A percentile compares a stretch with the other conserved stretches of the same genome.
phyloP scores from a whole-genome alignment of 768 basidiomycete species.

The Termitomyces sp. region DNA sequence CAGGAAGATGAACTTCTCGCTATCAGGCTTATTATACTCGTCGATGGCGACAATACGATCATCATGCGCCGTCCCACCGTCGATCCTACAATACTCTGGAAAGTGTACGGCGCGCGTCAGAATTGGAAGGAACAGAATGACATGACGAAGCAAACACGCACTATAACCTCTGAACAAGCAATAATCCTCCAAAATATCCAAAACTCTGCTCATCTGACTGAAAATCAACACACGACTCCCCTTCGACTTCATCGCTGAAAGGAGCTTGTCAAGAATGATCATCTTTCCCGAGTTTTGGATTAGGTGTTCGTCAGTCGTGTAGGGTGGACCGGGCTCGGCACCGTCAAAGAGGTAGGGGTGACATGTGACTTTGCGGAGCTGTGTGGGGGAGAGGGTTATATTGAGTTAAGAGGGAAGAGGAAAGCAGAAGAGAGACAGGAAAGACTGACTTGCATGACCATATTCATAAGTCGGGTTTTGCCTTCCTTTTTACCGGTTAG shows the following conservation, averaged over 20 bases:
- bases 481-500: conserved; percentile 97
- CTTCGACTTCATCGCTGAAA: conserved; percentile 82
- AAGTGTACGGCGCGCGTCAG: background rate
- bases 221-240: conserved; percentile 97
- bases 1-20: conserved; percentile 95
- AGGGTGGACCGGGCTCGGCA: conserved; percentile 98
- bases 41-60: conserved; percentile 95
- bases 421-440: background rate
- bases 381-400: background rate
- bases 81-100: conserved; percentile 93
- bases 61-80: conserved; percentile 94
- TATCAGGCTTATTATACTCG: conserved; percentile 93
- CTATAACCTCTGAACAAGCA: conserved; percentile 89
- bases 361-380: conserved; percentile 84
- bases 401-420: background rate
- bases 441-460: conserved; percentile 88
- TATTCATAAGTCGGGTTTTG: conserved; percentile 95
- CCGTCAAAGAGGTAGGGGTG: conserved; percentile 93
- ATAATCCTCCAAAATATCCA: conserved; percentile 97
- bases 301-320: conserved; percentile 96
- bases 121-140: background rate
- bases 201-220: conserved; percentile 98
- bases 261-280: conserved; percentile 93
- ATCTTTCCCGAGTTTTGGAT: conserved; percentile 95
- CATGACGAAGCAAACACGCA: conserved; percentile 43